These are phyloP conservation scores for Backusella psychrophila DNA, from an alignment of 192 early-diverging fungal genomes.

Conservation along the genomic window DNA sequence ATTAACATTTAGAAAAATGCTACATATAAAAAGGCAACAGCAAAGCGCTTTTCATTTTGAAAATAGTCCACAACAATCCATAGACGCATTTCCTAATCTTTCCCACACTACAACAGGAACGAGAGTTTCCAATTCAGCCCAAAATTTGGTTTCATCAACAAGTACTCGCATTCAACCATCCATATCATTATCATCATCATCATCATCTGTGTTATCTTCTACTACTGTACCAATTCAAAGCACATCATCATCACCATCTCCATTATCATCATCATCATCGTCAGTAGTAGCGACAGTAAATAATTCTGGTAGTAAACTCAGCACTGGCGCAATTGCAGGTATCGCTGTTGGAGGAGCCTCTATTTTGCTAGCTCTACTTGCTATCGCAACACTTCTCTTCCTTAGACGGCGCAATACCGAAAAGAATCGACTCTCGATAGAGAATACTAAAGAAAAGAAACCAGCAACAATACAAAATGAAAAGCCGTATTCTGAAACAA, in stretches of 20 bases:
- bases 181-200: not conserved
- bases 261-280: not conserved
- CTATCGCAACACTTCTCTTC: not conserved
- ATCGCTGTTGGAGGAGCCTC: conserved; percentile 22
- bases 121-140: not conserved
- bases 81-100: not conserved
- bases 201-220: not conserved
- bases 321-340: conserved; percentile 25
- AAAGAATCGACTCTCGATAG: not conserved
- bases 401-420: not conserved
- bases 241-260: not conserved
- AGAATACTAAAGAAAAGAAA: not conserved
- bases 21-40: not conserved
- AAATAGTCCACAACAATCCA: not conserved
- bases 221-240: not conserved
- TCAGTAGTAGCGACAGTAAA: not conserved
- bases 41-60: not conserved
- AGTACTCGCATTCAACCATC: not conserved
- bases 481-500: conserved; percentile 19
- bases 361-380: conserved; percentile 1
- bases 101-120: not conserved
- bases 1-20: not conserved
- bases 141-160: not conserved
- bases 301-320: not conserved
- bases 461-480: conserved; percentile 13